Percentiles rank a stretch among this genome's conserved stretches.
phyloP scores from a whole-genome alignment of 805 yeast genomes.

The Ogataea saltuana region DNA sequence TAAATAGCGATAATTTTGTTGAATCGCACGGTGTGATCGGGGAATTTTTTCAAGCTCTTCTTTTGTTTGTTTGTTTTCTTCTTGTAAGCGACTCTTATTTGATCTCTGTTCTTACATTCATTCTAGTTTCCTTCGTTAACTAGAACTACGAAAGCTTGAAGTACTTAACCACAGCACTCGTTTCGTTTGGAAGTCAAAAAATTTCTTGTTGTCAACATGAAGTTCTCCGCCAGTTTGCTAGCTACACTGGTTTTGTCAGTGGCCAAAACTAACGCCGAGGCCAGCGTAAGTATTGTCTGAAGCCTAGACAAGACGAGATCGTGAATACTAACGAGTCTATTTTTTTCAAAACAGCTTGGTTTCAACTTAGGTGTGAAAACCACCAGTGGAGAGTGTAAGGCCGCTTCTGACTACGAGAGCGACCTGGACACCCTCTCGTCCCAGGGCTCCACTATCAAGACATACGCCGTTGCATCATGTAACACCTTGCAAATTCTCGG shows the following conservation, averaged over 20 bases:
- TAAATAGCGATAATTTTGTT: no score
- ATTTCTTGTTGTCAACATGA: constrained; percentile 28
- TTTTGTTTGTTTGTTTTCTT: constrained; percentile 7
- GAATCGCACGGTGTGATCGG: constrained; percentile 1
- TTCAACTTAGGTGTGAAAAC: constrained; percentile 86
- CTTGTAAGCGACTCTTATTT: constrained; percentile 7
- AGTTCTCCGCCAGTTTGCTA: constrained; percentile 27
- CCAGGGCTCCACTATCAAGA: constrained; percentile 69
- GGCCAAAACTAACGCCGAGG: constrained; percentile 28
- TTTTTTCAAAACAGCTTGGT: constrained; percentile 45
- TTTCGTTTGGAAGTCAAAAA: constrained; percentile 6
- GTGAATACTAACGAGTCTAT: constrained; percentile 7
- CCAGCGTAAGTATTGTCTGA: constrained; percentile 13
- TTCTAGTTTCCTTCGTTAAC: constrained; percentile 4
- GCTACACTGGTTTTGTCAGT: constrained; percentile 25
- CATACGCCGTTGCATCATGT: constrained; percentile 93
- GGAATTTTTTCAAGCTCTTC: constrained; percentile 4
- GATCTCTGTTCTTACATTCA: constrained; percentile 5
- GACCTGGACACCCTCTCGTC: constrained; percentile 63
- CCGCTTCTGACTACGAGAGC: constrained; percentile 62
- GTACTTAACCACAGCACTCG: no score
- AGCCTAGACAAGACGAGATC: no score
- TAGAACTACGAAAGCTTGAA: no score
- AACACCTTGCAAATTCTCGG: constrained; percentile 81
- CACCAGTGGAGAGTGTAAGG: constrained; percentile 73